A percentile compares a stretch with the other conserved stretches of the same genome.
phyloP scores from a whole-genome alignment of 768 basidiomycete species.

The Lactifluus subvellereus region DNA sequence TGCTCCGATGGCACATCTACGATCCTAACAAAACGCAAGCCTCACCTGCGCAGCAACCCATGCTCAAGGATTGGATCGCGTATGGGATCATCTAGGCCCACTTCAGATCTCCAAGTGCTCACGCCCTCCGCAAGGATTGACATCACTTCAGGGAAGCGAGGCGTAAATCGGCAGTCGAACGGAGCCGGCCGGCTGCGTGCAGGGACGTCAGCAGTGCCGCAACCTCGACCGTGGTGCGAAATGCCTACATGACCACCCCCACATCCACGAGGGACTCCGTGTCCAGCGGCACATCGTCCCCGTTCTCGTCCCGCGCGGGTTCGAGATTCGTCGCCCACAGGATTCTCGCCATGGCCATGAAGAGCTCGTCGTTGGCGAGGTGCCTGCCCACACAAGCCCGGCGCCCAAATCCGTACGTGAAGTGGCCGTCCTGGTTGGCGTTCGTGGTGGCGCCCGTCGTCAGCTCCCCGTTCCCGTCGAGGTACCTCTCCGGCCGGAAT shows the following conservation, averaged over 20 bases:
- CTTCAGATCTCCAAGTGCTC: not conserved
- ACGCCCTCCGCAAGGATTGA: constrained; percentile 5
- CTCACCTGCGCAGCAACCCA: not conserved
- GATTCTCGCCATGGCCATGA: constrained; percentile 16
- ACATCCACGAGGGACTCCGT: not conserved
- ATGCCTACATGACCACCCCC: not conserved
- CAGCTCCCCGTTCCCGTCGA: constrained; percentile 9
- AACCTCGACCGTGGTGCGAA: not conserved
- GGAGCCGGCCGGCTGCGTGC: constrained; percentile 15
- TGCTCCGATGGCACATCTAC: not conserved
- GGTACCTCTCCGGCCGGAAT: constrained; percentile 24
- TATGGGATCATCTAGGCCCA: not conserved
- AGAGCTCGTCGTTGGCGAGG: constrained; percentile 20
- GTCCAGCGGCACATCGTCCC: constrained; percentile 1
- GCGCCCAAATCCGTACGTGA: constrained; percentile 7
- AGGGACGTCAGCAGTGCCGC: not conserved
- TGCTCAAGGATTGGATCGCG: not conserved
- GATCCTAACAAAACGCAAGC: not conserved
- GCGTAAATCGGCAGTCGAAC: constrained; percentile 22
- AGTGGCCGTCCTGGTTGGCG: constrained; percentile 12
- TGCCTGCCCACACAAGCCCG: constrained; percentile 22
- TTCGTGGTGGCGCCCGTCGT: not conserved
- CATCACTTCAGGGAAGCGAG: constrained; percentile 16
- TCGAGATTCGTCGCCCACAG: constrained; percentile 22
- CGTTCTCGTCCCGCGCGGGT: constrained; percentile 7